Evolutionary conservation across 768 basidiomycete genomes (phyloP).

Genomic region (Sporobolomyces roseus): DNA sequence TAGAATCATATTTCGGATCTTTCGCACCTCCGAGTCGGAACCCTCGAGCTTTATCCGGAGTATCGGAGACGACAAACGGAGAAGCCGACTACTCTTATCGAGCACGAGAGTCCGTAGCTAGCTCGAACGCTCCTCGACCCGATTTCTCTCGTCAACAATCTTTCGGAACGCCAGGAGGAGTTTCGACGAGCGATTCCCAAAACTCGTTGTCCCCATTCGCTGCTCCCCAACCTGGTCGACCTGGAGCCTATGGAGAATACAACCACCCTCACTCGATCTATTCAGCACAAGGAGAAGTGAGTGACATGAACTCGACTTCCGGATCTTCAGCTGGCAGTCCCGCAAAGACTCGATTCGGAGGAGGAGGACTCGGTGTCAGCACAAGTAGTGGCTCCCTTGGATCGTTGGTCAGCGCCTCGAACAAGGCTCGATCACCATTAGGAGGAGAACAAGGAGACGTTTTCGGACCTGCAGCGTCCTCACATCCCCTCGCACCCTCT

Average conservation of each 20-base stretch:
- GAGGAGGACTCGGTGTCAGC: slow-evolving; percentile 5
- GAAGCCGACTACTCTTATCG: slow-evolving; percentile 14
- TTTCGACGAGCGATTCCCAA: slow-evolving; percentile 15
- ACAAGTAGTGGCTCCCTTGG: slow-evolving; percentile 4
- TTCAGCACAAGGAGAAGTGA: slow-evolving; percentile 22
- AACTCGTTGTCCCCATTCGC: slow-evolving; percentile 17
- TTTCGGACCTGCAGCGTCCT: slow-evolving; percentile 1
- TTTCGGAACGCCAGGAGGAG: slow-evolving; percentile 1
- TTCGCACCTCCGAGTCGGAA: slow-evolving; percentile 10
- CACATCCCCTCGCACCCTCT: not conserved
- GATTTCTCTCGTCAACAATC: slow-evolving; percentile 2
- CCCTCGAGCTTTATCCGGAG: not conserved
- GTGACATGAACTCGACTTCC: slow-evolving; percentile 10
- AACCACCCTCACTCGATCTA: slow-evolving; percentile 21
- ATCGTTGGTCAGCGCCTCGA: not conserved
- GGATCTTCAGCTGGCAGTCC: not conserved
- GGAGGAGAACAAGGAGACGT: not conserved
- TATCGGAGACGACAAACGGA: slow-evolving; percentile 11
- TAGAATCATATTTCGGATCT: slow-evolving; percentile 25
- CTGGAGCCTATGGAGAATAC: slow-evolving; percentile 15
- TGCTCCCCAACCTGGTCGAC: not conserved
- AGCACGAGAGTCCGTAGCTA: not conserved
- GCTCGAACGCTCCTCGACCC: slow-evolving; percentile 1
- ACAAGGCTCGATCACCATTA: not conserved
- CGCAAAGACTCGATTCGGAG: slow-evolving; percentile 1